A percentile compares a stretch with the other conserved stretches of the same genome.
Evolutionary conservation across 164 flowering plant genomes (phyloP).

Genomic region (Tinospora cordifolia): DNA sequence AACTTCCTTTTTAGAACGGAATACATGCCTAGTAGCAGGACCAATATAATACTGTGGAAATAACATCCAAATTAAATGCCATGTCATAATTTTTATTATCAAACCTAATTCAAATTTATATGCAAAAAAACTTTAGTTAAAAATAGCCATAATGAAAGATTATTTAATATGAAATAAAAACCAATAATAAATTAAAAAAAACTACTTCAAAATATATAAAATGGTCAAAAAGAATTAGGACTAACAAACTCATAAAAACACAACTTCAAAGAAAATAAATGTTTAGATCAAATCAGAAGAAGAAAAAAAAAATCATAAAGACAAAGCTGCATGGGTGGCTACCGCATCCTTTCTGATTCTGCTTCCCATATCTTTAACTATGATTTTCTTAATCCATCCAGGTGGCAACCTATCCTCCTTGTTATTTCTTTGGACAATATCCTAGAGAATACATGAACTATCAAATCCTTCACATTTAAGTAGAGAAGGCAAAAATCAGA

Average conservation of each 20-base stretch:
- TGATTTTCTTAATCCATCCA: conserved; percentile 54
- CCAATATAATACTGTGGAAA: conserved; percentile 59
- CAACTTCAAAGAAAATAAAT: background rate
- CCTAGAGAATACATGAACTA: conserved; percentile 30
- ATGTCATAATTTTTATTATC: background rate
- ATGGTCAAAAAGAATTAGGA: background rate
- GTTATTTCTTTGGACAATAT: conserved; percentile 21
- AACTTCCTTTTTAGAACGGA: conserved; percentile 56
- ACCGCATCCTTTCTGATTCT: conserved; percentile 46
- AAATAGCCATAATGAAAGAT: background rate
- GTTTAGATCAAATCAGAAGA: background rate
- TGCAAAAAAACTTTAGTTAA: background rate
- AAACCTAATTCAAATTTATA: background rate
- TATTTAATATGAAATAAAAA: background rate
- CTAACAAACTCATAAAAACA: background rate
- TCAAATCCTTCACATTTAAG: conserved; percentile 3
- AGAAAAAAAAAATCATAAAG: background rate
- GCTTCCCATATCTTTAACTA: conserved; percentile 19
- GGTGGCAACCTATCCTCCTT: conserved; percentile 43
- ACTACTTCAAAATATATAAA: background rate
- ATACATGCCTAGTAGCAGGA: conserved; percentile 43
- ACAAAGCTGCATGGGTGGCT: background rate
- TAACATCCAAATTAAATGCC: conserved; percentile 5
- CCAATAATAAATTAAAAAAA: background rate
- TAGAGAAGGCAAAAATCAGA: background rate